Evolutionary conservation across 495 filamentous ascomycete species (phyloP), one percentile per base, ranked within the genome.

Genomic region (Peziza echinospora): DNA sequence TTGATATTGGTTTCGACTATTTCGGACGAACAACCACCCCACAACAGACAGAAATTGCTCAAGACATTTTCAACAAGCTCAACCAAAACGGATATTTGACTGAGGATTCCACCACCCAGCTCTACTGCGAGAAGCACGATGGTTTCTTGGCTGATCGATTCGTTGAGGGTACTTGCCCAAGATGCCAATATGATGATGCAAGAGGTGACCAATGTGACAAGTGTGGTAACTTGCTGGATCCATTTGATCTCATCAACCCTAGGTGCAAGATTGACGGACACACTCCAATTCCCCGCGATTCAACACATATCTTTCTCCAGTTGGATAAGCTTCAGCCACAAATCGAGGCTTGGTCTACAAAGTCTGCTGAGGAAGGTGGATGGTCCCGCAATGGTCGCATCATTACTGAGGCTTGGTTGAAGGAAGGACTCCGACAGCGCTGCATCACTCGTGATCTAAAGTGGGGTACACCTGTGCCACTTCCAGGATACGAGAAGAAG

Each of bases 101-200:
- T 52, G 80, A 93, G 68, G 70, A 76, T 43, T 77, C 76, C 11
- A 71, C 76, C 21, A 69, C 67, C 40, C 87, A 94, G 59, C 81
- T 84, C 19, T 94, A 82, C 65, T 94, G 87, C 60, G 76, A 84
- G 50, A 69, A 75, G 24, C 85, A 96, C 61, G 65, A 75, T 16
- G 76, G 76, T 21, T 96, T 93, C 68, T 60, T 96, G 44, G 85
- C 87, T 19, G 87, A 96, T 62, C 82, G 87, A 34, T 96, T 81
- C 58, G 84, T 94, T 17, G 85, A 93, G 65, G 86, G 86, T 16
- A 79, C 77, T 51, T 94, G 86, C 63, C 54, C 54, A 10, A 19
- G 10, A 21, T 94, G 82, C 64, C 69, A 70, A 45, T 84, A 85
- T 61, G 68, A 74, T 34, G 85, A 86, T 58, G 85, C 85, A 24